These are phyloP conservation scores for Asterella californica DNA, from an alignment of 225 moss, liverwort and hornwort species.

Conservation along the genomic window DNA sequence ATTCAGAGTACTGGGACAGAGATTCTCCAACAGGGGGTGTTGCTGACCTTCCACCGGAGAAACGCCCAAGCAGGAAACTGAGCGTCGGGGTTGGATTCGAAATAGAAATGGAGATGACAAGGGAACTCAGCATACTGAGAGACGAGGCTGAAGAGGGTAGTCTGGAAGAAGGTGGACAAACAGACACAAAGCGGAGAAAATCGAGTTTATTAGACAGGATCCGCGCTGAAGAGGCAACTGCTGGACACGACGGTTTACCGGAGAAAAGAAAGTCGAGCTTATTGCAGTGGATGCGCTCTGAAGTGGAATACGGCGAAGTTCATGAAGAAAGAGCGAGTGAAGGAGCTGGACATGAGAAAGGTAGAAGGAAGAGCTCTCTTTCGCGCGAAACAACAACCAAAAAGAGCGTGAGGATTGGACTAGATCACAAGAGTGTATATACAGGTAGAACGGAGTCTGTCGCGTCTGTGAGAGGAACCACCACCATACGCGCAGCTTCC, in stretches of 20 bases:
- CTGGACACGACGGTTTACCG: not conserved
- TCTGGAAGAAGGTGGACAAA: not conserved
- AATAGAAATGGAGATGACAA: not conserved
- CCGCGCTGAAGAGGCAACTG: not conserved
- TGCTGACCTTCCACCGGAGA: not conserved
- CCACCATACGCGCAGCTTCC: not conserved
- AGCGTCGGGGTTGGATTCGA: constrained; percentile 15
- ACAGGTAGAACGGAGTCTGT: not conserved
- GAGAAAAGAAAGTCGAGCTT: not conserved
- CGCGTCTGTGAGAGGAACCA: constrained; percentile 1
- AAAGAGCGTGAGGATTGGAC: not conserved
- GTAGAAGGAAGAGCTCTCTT: not conserved
- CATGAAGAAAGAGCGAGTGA: not conserved
- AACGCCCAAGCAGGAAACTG: not conserved
- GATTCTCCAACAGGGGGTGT: not conserved
- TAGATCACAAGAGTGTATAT: not conserved
- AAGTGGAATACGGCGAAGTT: not conserved
- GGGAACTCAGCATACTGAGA: not conserved
- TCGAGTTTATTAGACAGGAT: not conserved
- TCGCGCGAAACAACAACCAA: not conserved
- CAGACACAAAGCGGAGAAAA: not conserved
- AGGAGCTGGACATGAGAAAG: not conserved
- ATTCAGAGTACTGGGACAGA: not conserved
- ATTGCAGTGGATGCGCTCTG: not conserved
- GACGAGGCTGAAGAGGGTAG: not conserved